Evolutionary conservation across 2,329 filamentous ascomycete species (phyloP).

Genomic region (Aureobasidium vineae): DNA sequence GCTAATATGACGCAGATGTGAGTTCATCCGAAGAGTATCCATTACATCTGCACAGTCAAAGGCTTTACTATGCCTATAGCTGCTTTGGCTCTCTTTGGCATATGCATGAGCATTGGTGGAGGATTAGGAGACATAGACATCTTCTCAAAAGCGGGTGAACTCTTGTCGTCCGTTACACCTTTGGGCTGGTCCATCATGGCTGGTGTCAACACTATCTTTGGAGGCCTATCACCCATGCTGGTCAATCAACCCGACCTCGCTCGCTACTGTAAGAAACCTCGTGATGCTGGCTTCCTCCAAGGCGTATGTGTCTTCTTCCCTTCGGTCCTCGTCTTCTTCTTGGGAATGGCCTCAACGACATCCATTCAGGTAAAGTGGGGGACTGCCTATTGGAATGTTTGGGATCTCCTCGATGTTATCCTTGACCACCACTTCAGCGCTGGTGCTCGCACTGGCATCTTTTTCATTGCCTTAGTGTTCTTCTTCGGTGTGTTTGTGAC

Average conservation of each 20-base stretch:
- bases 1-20: conserved; percentile 26
- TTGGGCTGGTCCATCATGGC: conserved; percentile 44
- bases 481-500: conserved; percentile 46
- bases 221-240: conserved; percentile 43
- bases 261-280: conserved; percentile 41
- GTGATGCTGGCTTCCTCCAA: conserved; percentile 37
- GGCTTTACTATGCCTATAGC: conserved; percentile 39
- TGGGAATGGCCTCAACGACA: conserved; percentile 43
- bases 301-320: conserved; percentile 41
- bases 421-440: conserved; percentile 44
- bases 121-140: conserved; percentile 31
- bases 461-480: conserved; percentile 42
- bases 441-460: conserved; percentile 42
- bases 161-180: conserved; percentile 30
- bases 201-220: conserved; percentile 45
- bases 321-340: conserved; percentile 44
- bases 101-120: conserved; percentile 39
- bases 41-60: conserved; percentile 26
- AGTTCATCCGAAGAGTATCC: conserved; percentile 35
- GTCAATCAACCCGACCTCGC: conserved; percentile 46
- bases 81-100: conserved; percentile 40
- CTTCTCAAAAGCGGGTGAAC: not conserved
- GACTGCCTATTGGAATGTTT: conserved; percentile 47
- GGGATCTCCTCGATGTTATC: conserved; percentile 46
- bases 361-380: conserved; percentile 41